A percentile compares a stretch with the other conserved stretches of the same genome.
Evolutionary conservation across 2,329 filamentous ascomycete genomes (phyloP).

Genomic region (Talaromyces sp.): DNA sequence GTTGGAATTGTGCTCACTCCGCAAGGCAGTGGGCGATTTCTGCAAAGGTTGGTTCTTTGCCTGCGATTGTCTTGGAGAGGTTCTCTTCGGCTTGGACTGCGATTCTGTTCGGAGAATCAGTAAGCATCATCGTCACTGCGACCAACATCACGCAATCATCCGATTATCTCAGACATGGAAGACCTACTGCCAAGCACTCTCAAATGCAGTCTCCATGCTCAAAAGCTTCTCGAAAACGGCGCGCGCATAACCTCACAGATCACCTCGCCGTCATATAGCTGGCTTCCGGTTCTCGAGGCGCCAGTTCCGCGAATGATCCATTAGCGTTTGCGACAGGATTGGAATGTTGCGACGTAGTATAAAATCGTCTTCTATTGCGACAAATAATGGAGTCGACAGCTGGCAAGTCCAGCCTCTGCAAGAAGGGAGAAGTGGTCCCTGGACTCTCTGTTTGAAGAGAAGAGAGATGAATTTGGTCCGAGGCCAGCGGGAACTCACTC

Average conservation of each 20-base stretch:
- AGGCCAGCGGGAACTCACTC: neutral
- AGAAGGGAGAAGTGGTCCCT: neutral
- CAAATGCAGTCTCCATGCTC: constrained; percentile 45
- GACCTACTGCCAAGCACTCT: constrained; percentile 54
- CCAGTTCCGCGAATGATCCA: constrained; percentile 54
- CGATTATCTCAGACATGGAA: neutral
- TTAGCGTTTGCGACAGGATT: constrained; percentile 32
- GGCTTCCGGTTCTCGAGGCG: constrained; percentile 49
- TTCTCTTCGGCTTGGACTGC: constrained; percentile 48
- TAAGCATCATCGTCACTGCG: neutral
- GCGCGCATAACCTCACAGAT: constrained; percentile 49
- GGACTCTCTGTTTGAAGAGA: neutral
- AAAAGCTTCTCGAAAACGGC: constrained; percentile 22
- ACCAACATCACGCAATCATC: neutral
- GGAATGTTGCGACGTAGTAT: neutral
- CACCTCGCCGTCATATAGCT: constrained; percentile 57
- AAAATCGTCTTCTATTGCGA: neutral
- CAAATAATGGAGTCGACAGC: neutral
- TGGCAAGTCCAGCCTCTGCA: neutral
- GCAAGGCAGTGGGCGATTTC: constrained; percentile 48
- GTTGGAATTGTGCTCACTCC: constrained; percentile 31
- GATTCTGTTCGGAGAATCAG: constrained; percentile 24
- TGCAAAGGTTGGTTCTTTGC: constrained; percentile 49
- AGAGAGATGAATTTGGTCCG: neutral
- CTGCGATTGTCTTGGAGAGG: constrained; percentile 48